Conservation (phyloP, 345 rosid species). For the Abelmoschus esculentus region DNA sequence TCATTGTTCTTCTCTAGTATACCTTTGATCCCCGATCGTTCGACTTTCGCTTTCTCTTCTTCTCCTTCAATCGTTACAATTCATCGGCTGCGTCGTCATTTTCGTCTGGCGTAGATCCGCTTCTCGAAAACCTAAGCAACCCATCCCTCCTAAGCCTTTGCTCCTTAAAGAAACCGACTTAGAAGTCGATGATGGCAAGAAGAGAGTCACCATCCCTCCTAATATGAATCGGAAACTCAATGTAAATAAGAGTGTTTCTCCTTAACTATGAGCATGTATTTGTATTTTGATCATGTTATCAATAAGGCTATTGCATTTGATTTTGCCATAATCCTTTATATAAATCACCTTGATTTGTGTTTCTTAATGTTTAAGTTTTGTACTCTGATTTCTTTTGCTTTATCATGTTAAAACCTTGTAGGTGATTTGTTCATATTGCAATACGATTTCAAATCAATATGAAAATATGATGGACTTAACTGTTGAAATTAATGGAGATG, state of each 20-base stretch:
- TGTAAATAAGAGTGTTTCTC: background rate
- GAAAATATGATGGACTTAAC: constrained; percentile 98
- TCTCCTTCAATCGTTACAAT: too few relatives aligned
- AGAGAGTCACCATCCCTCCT: constrained; percentile 67
- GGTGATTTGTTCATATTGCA: constrained; percentile 77
- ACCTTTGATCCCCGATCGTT: too few relatives aligned
- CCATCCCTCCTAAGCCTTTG: constrained; percentile 50
- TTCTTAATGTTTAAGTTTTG: constrained; percentile 2
- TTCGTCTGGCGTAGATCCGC: constrained; percentile 73
- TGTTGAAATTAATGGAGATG: constrained; percentile 94
- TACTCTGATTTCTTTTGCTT: constrained; percentile 8
- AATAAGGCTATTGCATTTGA: too few relatives aligned
- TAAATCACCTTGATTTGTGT: background rate
- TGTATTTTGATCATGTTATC: too few relatives aligned
- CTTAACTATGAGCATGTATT: too few relatives aligned
- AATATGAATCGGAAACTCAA: background rate
- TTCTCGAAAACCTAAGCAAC: constrained; percentile 28
- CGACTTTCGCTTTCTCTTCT: too few relatives aligned
- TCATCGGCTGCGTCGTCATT: constrained; percentile 76
- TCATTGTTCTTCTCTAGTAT: too few relatives aligned
- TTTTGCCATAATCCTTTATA: too few relatives aligned
- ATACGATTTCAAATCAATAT: constrained; percentile 66
- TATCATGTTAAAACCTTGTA: constrained; percentile 25
- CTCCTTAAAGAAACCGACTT: constrained; percentile 28
- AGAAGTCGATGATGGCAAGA: constrained; percentile 58